These are phyloP conservation scores for Phytophthora citrophthora DNA, from an alignment of 352 stramenopile species.

Conservation along the genomic window DNA sequence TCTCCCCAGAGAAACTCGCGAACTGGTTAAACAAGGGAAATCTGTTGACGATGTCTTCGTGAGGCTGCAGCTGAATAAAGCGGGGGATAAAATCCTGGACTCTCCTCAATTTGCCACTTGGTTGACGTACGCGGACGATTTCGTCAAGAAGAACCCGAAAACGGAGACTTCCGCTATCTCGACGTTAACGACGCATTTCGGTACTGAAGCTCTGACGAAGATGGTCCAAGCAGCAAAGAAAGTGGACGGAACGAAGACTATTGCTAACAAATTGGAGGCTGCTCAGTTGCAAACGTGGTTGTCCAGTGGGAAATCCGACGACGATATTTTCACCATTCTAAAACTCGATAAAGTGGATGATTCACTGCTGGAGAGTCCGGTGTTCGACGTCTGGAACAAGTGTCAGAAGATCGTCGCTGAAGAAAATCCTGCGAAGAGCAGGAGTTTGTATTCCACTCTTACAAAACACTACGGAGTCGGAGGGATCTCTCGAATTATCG, in stretches of 20 bases:
- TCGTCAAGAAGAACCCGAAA: neutral
- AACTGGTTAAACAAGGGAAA: constrained; percentile 2
- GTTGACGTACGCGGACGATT: neutral
- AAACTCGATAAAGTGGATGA: neutral
- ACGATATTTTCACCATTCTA: neutral
- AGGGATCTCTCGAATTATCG: neutral
- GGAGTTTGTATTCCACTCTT: neutral
- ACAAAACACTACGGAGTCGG: neutral
- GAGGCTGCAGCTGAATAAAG: constrained; percentile 4
- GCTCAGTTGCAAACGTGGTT: neutral
- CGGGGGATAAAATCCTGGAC: neutral
- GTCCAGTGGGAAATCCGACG: neutral
- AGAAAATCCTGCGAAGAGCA: neutral
- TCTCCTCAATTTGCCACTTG: neutral
- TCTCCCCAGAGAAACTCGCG: neutral
- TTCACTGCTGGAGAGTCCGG: neutral
- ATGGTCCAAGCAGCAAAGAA: constrained; percentile 4
- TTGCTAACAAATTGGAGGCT: constrained; percentile 7
- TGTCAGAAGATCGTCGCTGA: neutral
- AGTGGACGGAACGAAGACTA: neutral
- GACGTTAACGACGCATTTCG: neutral
- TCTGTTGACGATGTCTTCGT: neutral
- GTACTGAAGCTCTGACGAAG: constrained; percentile 4
- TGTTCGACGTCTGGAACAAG: neutral
- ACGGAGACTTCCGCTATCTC: neutral